Evolutionary conservation across 768 basidiomycete species (phyloP).

Genomic region (Daedalea quercina): DNA sequence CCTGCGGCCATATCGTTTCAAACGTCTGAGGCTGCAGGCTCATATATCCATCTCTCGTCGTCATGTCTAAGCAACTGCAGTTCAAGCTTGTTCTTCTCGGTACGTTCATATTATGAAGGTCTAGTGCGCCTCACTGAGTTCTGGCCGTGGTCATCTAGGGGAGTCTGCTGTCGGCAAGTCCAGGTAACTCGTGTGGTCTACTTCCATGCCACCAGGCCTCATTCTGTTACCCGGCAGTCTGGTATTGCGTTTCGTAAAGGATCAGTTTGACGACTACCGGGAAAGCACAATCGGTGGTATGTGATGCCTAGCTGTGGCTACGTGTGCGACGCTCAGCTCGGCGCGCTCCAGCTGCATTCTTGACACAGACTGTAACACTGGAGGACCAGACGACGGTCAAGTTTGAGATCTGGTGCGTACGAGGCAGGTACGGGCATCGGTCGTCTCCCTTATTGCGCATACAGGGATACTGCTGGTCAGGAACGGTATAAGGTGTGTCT

Average conservation of each 20-base stretch:
- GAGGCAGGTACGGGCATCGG: conserved; percentile 1
- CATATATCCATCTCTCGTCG: conserved; percentile 21
- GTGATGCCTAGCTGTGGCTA: not conserved
- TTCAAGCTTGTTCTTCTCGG: conserved; percentile 97
- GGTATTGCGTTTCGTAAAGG: conserved; percentile 93
- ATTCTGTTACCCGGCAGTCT: conserved; percentile 41
- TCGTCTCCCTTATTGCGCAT: not conserved
- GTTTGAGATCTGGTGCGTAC: conserved; percentile 90
- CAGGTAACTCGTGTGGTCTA: conserved; percentile 42
- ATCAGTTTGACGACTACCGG: conserved; percentile 92
- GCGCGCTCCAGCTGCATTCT: conserved; percentile 71
- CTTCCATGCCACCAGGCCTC: not conserved
- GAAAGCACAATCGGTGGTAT: conserved; percentile 90
- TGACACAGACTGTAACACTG: conserved; percentile 94
- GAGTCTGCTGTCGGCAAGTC: conserved; percentile 98
- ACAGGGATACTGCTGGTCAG: conserved; percentile 93
- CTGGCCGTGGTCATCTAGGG: conserved; percentile 40
- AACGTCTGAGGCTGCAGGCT: conserved; percentile 18
- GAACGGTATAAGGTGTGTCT: conserved; percentile 77
- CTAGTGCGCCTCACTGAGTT: not conserved
- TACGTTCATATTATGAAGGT: conserved; percentile 26
- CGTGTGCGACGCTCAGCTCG: conserved; percentile 3
- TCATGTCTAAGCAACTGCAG: conserved; percentile 89
- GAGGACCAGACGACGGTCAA: conserved; percentile 89
- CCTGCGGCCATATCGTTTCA: conserved; percentile 12